Evolutionary conservation across 2,329 filamentous ascomycete species (phyloP).

Genomic region (Phialophora macrospora): DNA sequence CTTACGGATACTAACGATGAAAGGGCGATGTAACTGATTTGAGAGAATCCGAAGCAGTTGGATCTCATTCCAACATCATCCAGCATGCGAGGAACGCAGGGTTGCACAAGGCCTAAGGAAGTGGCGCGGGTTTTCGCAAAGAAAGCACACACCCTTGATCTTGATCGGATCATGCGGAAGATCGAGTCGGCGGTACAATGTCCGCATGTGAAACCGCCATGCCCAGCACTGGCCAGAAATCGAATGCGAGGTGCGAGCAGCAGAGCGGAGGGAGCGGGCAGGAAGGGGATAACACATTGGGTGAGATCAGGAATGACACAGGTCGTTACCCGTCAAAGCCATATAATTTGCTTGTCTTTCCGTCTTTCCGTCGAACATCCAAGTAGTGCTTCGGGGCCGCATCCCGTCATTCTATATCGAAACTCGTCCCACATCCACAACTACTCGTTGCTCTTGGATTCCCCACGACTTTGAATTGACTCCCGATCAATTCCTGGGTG

Average conservation of each 20-base stretch:
- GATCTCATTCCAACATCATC: neutral
- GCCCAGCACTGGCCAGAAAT: neutral
- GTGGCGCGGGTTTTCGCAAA: neutral
- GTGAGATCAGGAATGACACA: neutral
- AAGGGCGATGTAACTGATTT: neutral
- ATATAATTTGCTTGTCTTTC: neutral
- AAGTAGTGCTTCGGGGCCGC: neutral
- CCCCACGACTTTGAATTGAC: conserved; percentile 94
- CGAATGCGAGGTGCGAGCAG: neutral
- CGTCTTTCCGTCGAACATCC: neutral
- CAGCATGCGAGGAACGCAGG: neutral
- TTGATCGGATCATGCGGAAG: too few relatives aligned
- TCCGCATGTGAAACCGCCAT: neutral
- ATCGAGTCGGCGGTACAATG: neutral
- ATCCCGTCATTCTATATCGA: conserved; percentile 75
- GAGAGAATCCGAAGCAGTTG: neutral
- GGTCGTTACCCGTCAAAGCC: neutral
- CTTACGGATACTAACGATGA: neutral
- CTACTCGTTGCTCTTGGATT: conserved; percentile 91
- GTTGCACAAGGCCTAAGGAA: neutral
- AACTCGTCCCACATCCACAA: conserved; percentile 96
- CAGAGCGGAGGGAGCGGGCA: neutral
- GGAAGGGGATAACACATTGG: neutral
- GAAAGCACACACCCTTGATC: neutral
- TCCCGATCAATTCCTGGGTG: conserved; percentile 91